A percentile compares a stretch with the other conserved stretches of the same genome.
Conservation (phyloP, 2,329 filamentous ascomycete genomes). For the Claviceps pazoutovae region DNA sequence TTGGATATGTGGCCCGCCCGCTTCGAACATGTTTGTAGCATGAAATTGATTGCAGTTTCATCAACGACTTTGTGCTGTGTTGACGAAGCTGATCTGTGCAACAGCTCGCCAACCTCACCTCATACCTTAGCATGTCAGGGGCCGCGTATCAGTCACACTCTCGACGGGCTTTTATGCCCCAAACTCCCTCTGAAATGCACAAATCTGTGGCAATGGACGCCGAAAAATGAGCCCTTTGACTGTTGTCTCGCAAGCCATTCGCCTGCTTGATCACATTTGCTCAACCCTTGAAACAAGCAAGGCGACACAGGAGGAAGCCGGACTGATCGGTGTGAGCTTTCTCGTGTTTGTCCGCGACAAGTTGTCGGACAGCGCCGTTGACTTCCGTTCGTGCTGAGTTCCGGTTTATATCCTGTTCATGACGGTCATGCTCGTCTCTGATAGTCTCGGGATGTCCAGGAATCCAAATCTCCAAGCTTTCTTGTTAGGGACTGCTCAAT, state of each 20-base stretch:
- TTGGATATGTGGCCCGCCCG: background rate
- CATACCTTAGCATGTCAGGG: background rate
- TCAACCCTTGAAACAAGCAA: background rate
- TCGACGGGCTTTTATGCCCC: background rate
- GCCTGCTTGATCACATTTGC: background rate
- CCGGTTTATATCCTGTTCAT: background rate
- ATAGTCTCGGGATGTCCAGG: background rate
- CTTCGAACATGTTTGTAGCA: too few species aligned
- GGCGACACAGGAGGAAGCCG: background rate
- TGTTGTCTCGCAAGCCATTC: background rate
- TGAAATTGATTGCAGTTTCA: background rate
- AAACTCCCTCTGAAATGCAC: background rate
- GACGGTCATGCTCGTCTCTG: background rate
- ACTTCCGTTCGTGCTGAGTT: background rate
- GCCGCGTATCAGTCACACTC: conserved; percentile 1
- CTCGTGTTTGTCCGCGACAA: background rate
- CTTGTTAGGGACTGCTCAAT: background rate
- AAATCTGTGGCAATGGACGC: background rate
- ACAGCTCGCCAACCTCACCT: conserved; percentile 1
- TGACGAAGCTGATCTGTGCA: background rate
- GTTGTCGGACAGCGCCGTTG: background rate
- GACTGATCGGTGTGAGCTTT: background rate
- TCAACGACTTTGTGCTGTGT: background rate
- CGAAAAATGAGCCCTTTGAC: background rate
- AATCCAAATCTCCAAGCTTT: background rate